Evolutionary conservation across 768 basidiomycete genomes (phyloP), one percentile per base, ranked within the genome.

Genomic region (Coprinopsis strossmayeri): DNA sequence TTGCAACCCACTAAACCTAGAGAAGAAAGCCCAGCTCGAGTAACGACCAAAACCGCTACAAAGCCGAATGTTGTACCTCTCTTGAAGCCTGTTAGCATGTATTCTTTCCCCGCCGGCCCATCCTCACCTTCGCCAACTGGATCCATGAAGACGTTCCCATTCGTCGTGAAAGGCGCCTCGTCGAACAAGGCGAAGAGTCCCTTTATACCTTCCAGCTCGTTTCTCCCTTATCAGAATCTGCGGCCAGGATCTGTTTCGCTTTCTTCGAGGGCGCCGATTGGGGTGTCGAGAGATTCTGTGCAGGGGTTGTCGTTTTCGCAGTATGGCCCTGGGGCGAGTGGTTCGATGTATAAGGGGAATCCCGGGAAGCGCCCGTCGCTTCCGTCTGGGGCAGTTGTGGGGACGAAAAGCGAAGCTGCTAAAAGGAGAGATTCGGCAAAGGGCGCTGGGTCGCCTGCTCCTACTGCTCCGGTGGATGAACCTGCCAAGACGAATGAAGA

Each of bases 241-340:
- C n/a, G 35, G 17, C 35, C 17, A 10, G 11, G 11, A 5, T 5
- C 46, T 20, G 15, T 24, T 27, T 28, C 40, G 18, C 43, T 42
- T n/a, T 23, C 39, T 9, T 13, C 28, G 11, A 5, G 40, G 5
- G 39, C 48, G 2, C 48, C 48, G 3, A 49, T 34, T 23, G 48
- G 39, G 18, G 27, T 35, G 3, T 34, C 28, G 3, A 40, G 41
- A 4, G 40, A 28, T n/a, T 48, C 48, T 12, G 27, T 32, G 13
- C 26, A 39, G 18, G 38, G 47, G 15, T 27, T 26, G 23, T 49
- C 48, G n/a, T 49, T 49, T 24, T 49, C 48, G 5, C 48, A 49
- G 15, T 43, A 49, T 24, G 48, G 48, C 18, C 26, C 27, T n/a
- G 11, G 18, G 2, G 20, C 48, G n/a, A n/a, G n/a, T n/a, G n/a